Base-by-base conservation (phyloP, 176 grass and related monocot genomes). In the Chloris gayana region DNA sequence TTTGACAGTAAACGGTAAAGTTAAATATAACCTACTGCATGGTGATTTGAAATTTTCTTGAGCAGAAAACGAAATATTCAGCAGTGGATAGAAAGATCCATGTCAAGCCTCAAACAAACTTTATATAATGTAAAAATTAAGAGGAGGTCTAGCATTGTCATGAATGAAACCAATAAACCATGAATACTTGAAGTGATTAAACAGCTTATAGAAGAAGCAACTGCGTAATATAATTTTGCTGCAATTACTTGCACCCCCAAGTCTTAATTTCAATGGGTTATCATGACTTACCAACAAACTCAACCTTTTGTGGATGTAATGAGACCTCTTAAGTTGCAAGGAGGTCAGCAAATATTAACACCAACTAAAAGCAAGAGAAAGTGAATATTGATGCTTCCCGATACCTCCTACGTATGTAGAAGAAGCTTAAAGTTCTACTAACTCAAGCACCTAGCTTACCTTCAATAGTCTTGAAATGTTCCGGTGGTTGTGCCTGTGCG, bases 391-490 rank as follows among this genome's bases (percentile, higher is more conserved):
- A 12, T 54, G 37, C 30, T 32, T 79, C 31, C 47, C 7, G 3
- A 31, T 66, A 65, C 29, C 44, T 66, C 42, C 32, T 5, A 46
- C 49, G 4, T 45, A 78, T n/a, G 2, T 9, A 25, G 21, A 59
- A 34, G 66, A 51, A 33, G 9, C 19, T 37, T 5, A 27, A 70
- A 47, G 21, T 41, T 78, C 6, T 61, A 45, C 15, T 74, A 71
- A 81, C 65, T 70, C n/a, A 65, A 47, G 57, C 46, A 35, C 21
- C 9, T 70, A 27, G 47, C 37, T 84, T 81, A 81, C 65, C 77
- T 85, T 39, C 65, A 54, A 33, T 53, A 82, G 26, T 25, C 66
- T 67, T 77, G n/a, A 75, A 72, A 85, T 12, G 7, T 49, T 26
- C 56, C 58, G 7, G 22, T 49, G 76, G 76, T 35, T 72, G 49